Base-by-base conservation (phyloP, 257 asterid genomes). In the Capsicum rhomboideum region DNA sequence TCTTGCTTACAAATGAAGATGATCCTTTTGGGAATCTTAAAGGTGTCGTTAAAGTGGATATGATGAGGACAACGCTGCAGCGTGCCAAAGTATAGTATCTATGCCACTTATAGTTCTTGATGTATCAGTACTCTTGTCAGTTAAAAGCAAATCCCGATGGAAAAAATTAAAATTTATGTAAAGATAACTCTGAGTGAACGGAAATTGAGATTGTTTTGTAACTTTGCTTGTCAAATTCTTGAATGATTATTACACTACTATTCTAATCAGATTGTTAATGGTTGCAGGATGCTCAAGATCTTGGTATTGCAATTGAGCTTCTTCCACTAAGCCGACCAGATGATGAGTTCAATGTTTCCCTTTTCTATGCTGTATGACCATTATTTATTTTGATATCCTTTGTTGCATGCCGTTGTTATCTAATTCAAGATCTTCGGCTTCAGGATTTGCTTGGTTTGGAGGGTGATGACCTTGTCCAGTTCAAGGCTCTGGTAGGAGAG, bases 231-330 rank as follows among this genome's bases (percentile, higher is more conserved):
- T 82, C 68, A 69, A 66, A 77, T 63, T 52, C 82, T 71, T 74
- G 78, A 42, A 64, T 14, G 50, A 49, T 69, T 44, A 34, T 18
- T 44, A 29, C 54, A 17, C 12, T 66, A 69, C 8, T 63, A 59
- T 71, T 86, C 28, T 28, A 77, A 26, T 50, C 28, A 50, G 28
- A 50, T 18, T 12, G 6, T 61, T 28, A 17, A 50, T 77, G 63
- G 63, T 86, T 89, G 84, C 94, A 96, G 99, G 99, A 96, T 90
- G 94, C 98, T 90, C 97, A 92, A 90, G 99, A 94, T 88, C 97
- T 94, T 89, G 94, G 94, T 89, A 93, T 96, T 86, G 90, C 94
- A 78, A 92, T 96, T 66, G 98, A 96, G 86, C 93, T 94, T 84
- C 97, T 96, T 17, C 99, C 99, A 79, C 90, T 96, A 86, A 92